Evolutionary conservation across 257 asterid genomes (phyloP).

Genomic region (Nyctanthes arbortristis): DNA sequence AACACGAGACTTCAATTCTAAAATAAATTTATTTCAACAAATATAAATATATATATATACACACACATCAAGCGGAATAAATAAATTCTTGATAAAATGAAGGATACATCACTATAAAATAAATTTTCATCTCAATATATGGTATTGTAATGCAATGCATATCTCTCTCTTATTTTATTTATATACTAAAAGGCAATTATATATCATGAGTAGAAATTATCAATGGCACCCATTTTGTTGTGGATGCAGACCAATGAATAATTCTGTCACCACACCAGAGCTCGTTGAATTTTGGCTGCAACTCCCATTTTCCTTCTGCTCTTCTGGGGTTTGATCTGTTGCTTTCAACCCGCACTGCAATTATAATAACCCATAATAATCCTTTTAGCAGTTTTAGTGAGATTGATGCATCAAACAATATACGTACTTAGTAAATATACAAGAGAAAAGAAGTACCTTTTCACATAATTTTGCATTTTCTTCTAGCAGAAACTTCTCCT

Average conservation of each 20-base stretch:
- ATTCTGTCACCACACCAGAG: neutral
- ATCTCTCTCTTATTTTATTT: too few relatives aligned
- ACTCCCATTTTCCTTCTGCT: neutral
- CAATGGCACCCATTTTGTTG: neutral
- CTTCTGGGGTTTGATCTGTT: neutral
- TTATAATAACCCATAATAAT: neutral
- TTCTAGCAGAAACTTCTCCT: constrained; percentile 40
- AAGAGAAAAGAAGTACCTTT: constrained; percentile 42
- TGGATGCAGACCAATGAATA: neutral
- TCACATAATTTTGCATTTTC: constrained; percentile 40
- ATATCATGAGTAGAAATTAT: too few relatives aligned
- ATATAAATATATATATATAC: too few relatives aligned
- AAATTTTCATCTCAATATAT: too few relatives aligned
- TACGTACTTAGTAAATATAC: too few relatives aligned
- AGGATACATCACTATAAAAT: too few relatives aligned
- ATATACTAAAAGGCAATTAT: too few relatives aligned
- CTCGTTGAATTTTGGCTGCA: neutral
- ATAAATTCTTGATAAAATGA: too few relatives aligned
- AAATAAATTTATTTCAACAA: too few relatives aligned
- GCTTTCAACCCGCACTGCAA: neutral
- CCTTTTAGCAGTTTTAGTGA: neutral
- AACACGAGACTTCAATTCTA: too few relatives aligned
- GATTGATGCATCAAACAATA: neutral
- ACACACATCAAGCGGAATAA: too few relatives aligned
- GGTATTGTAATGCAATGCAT: too few relatives aligned